Percentiles rank a stretch among this genome's conserved stretches.
These are phyloP conservation scores for Abrus pulchellus DNA, from an alignment of 306 rosid species.

Conservation along the genomic window DNA sequence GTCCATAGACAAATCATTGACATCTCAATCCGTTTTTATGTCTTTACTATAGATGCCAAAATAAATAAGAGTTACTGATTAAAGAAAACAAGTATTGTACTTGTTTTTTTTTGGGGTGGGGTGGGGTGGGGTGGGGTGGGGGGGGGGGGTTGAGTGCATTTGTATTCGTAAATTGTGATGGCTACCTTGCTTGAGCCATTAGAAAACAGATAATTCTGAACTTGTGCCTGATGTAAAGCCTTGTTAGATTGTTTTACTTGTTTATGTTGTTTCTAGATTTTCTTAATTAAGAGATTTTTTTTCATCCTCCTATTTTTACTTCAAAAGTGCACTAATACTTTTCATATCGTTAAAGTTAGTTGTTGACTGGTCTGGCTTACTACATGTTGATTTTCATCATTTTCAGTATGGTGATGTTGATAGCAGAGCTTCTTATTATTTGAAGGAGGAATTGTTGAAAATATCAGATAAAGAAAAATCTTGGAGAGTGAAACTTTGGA, in stretches of 20 bases:
- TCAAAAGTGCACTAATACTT: slow-evolving; percentile 4
- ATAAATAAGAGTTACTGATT: neutral
- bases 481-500: slow-evolving; percentile 94
- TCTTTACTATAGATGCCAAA: neutral
- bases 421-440: slow-evolving; percentile 69
- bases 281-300: slow-evolving; percentile 4
- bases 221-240: slow-evolving; percentile 28
- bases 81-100: too few species aligned
- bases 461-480: slow-evolving; percentile 74
- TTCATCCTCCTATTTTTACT: slow-evolving; percentile 30
- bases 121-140: neutral
- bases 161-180: neutral
- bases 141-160: neutral
- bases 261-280: slow-evolving; percentile 24
- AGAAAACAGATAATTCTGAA: slow-evolving; percentile 1
- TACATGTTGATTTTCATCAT: slow-evolving; percentile 51
- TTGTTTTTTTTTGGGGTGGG: neutral
- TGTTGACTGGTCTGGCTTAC: slow-evolving; percentile 32
- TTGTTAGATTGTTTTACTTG: neutral
- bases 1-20: too few species aligned
- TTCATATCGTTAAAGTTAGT: neutral
- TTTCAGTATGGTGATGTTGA: slow-evolving; percentile 70
- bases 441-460: slow-evolving; percentile 80
- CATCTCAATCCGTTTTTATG: too few species aligned
- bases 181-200: neutral